Base-by-base conservation (phyloP, 2,329 filamentous ascomycete species). In the Talaromyces rugulosus region DNA sequence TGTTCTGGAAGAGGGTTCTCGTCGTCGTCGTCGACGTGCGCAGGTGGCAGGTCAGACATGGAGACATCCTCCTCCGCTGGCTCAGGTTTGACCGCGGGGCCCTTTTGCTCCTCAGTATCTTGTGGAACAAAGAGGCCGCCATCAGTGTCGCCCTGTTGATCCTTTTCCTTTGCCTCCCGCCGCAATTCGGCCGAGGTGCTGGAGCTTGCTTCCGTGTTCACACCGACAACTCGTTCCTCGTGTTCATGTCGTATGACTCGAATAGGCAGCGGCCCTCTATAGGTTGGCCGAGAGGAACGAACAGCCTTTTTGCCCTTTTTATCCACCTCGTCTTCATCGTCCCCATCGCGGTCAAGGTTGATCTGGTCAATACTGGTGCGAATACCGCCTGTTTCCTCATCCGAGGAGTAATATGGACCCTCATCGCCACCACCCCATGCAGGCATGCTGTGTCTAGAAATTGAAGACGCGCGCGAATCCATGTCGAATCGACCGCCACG, bases 281-380 rank as follows among this genome's bases (percentile, higher is more conserved):
- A 62, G 53, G 66, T 65, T 27, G 69, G 69, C 55, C 69, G 70
- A 23, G 62, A 63, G 57, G 44, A 51, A 60, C 70, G 70, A 16
- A 66, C 68, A 8, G 72, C 67, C 56, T 66, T 65, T 64, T 77
- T 77, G 14, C 75, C 75, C 65, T 77, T 76, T 66, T 64, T 66
- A 57, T 61, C 67, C 47, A 31, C 28, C 34, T 59, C 64, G 36
- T 60, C 60, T 36, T 67, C 70, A 3, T 77, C 72, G n/a, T 75
- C 72, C 53, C 84, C 83, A 61, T 85, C 81, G 56, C 81, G 84
- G 12, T 83, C 79, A 12, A 87, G 69, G 64, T 81, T 81, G 64
- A 86, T 82, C n/a, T 79, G 72, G 65, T 88, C 85, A 60, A 88
- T 84, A 64, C 85, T 81, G 59, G 81, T 75, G 58, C 81, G 77